phyloP scores from a whole-genome alignment of 805 yeast species.

The Candida coquimbonensis region DNA sequence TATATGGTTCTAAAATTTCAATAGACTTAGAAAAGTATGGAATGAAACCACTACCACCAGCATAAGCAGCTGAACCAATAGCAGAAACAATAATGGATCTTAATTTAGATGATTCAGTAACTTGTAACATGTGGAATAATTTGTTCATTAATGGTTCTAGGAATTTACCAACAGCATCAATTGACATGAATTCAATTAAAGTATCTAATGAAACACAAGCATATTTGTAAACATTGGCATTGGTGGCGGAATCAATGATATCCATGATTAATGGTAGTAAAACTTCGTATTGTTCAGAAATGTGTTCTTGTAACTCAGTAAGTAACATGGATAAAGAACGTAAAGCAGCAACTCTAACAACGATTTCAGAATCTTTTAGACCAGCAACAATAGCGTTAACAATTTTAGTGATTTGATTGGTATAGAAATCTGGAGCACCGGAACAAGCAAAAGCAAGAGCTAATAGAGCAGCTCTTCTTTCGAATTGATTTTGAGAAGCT shows the following conservation, averaged over 20 bases:
- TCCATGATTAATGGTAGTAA: conserved; percentile 81
- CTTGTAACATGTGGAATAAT: conserved; percentile 73
- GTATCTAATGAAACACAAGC: conserved; percentile 92
- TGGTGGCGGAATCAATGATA: conserved; percentile 80
- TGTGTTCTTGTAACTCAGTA: conserved; percentile 73
- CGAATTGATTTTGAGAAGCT: conserved; percentile 58
- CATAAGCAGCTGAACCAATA: conserved; percentile 94
- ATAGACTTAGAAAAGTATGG: conserved; percentile 85
- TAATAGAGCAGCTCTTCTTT: conserved; percentile 82
- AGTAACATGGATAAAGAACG: conserved; percentile 74
- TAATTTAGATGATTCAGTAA: conserved; percentile 63
- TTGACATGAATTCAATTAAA: conserved; percentile 82
- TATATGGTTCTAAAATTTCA: conserved; percentile 73
- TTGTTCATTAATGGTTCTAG: conserved; percentile 87
- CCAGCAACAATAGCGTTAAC: conserved; percentile 71
- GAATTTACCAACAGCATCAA: conserved; percentile 75
- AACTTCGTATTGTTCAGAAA: conserved; percentile 77
- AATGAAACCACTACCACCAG: conserved; percentile 79
- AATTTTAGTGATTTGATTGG: conserved; percentile 66
- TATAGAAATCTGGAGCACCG: conserved; percentile 91
- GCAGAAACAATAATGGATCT: conserved; percentile 85
- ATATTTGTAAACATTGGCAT: conserved; percentile 77
- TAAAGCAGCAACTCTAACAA: conserved; percentile 82
- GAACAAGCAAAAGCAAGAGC: conserved; percentile 77
- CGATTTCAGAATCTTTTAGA: conserved; percentile 62